Conservation (phyloP, 345 rosid species). For the Eucalyptus cloeziana region DNA sequence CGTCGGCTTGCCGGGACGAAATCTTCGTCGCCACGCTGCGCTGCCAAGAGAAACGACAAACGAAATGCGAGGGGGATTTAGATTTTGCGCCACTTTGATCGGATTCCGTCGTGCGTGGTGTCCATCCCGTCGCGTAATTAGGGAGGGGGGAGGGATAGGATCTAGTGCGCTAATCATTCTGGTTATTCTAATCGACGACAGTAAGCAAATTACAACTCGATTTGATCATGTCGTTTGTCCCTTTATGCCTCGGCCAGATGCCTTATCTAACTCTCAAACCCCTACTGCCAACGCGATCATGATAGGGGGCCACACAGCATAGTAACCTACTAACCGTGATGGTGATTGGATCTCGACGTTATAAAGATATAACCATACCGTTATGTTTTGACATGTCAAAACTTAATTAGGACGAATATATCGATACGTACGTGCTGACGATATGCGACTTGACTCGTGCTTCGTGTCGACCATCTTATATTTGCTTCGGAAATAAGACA, state of each 20-base stretch:
- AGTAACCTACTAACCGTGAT: accelerated
- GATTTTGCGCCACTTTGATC: neutral
- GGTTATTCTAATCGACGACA: neutral
- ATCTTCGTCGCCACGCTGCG: neutral
- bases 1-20: neutral
- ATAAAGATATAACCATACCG: neutral
- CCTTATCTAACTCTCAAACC: neutral
- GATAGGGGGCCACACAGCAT: neutral
- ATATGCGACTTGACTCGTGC: neutral
- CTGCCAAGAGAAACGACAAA: neutral
- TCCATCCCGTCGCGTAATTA: neutral
- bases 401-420: neutral
- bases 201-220: neutral
- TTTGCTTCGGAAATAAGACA: neutral
- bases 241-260: neutral
- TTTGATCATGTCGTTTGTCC: neutral
- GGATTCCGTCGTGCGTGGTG: neutral
- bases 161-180: neutral
- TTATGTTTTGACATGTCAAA: neutral
- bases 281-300: neutral
- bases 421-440: neutral
- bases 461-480: neutral
- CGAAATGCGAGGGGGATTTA: neutral
- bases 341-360: neutral
- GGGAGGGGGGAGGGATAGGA: neutral